Conservation (phyloP, 331 rosid genomes). For the Spiraea crenata region DNA sequence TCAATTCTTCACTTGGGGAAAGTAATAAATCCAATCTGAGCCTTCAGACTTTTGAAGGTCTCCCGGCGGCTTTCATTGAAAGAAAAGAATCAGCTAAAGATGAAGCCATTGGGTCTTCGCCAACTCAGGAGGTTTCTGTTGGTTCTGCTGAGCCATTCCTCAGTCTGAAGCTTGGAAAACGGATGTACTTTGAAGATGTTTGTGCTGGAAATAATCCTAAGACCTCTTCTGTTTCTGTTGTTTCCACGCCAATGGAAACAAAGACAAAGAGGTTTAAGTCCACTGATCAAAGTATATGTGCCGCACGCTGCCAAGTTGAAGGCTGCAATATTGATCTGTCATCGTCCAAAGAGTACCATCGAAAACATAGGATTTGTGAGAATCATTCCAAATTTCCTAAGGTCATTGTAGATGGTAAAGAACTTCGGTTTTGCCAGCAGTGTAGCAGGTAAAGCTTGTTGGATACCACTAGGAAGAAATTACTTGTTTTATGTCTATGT, state of each 20-base stretch:
- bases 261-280: conserved; percentile 50
- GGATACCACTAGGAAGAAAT: not conserved
- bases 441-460: conserved; percentile 80
- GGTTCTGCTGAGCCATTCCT: conserved; percentile 77
- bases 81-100: conserved; percentile 48
- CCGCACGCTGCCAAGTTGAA: conserved; percentile 78
- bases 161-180: conserved; percentile 84
- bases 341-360: conserved; percentile 82
- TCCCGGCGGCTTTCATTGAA: conserved; percentile 43
- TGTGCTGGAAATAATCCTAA: conserved; percentile 44
- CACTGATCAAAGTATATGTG: conserved; percentile 33
- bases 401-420: conserved; percentile 63
- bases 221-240: conserved; percentile 37
- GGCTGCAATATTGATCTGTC: conserved; percentile 81
- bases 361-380: conserved; percentile 82
- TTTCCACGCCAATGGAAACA: conserved; percentile 33
- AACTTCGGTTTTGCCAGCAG: conserved; percentile 91
- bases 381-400: conserved; percentile 80
- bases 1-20: conserved; percentile 63
- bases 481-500: conserved; percentile 1
- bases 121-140: conserved; percentile 49
- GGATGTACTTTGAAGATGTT: conserved; percentile 71
- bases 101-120: conserved; percentile 43
- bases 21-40: conserved; percentile 58
- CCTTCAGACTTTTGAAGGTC: conserved; percentile 45